phyloP scores from a whole-genome alignment of 169 alveolate species.

The Plasmodium adleri region DNA sequence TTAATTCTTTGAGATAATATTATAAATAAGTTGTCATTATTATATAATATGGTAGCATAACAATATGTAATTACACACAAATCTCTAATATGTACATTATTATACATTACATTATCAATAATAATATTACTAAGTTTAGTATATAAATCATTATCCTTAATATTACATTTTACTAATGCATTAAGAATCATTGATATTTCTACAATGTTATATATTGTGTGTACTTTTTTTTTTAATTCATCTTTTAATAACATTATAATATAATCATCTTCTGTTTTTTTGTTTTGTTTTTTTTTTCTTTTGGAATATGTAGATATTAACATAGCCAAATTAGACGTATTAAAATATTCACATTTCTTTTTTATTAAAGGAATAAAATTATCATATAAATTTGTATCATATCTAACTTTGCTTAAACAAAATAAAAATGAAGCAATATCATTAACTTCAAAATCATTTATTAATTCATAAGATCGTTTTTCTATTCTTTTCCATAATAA shows the following conservation, averaged over 20 bases:
- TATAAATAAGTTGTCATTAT: conserved; percentile 54
- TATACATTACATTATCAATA: conserved; percentile 49
- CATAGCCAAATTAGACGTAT: conserved; percentile 74
- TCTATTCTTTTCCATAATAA: conserved; percentile 65
- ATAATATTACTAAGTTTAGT: conserved; percentile 41
- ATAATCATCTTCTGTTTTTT: conserved; percentile 3
- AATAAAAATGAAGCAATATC: conserved; percentile 75
- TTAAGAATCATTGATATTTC: conserved; percentile 74
- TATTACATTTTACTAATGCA: conserved; percentile 67
- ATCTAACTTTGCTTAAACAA: conserved; percentile 71
- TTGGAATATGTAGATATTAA: conserved; percentile 67
- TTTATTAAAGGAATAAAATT: conserved; percentile 69
- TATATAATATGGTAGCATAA: conserved; percentile 50
- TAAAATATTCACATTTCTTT: conserved; percentile 67
- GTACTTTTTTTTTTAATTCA: conserved; percentile 68
- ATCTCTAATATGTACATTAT: conserved; percentile 60
- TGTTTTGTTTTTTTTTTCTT: conserved; percentile 11
- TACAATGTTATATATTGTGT: conserved; percentile 57
- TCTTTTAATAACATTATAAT: conserved; percentile 67
- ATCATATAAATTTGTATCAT: conserved; percentile 70
- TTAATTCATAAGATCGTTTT: conserved; percentile 65
- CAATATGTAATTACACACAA: conserved; percentile 67
- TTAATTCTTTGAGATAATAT: conserved; percentile 63
- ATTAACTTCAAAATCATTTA: conserved; percentile 58
- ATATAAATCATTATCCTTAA: conserved; percentile 61